Percentiles rank a stretch among this genome's conserved stretches.
Evolutionary conservation across 1,284 basidiomycete genomes (phyloP).

Genomic region (Ustilago trichophora): DNA sequence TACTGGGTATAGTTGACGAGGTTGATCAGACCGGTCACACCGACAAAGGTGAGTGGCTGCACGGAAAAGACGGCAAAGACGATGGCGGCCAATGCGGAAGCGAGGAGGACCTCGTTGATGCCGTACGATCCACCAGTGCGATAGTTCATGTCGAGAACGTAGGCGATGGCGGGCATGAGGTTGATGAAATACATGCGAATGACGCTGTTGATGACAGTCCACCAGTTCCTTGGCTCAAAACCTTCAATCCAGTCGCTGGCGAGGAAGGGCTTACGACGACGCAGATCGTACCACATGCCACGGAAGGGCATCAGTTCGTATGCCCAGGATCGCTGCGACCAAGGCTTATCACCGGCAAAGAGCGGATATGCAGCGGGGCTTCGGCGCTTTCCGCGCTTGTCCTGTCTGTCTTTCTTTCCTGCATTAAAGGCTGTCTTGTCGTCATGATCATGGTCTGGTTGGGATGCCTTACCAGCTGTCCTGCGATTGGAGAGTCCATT

Average conservation of each 20-base stretch:
- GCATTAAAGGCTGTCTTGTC: too few species aligned
- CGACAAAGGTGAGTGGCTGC: constrained; percentile 91
- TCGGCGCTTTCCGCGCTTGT: neutral
- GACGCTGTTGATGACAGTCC: constrained; percentile 49
- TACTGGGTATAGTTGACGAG: constrained; percentile 65
- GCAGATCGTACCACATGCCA: constrained; percentile 83
- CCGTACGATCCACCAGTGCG: constrained; percentile 85
- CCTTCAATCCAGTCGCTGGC: constrained; percentile 57
- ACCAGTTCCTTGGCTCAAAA: constrained; percentile 50
- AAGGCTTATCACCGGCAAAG: constrained; percentile 54
- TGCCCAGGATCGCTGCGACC: constrained; percentile 59
- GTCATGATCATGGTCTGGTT: neutral
- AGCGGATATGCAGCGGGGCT: constrained; percentile 26
- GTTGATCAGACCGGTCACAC: constrained; percentile 80
- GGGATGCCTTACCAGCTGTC: neutral
- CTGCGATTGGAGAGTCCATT: constrained; percentile 18
- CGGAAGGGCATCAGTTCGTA: constrained; percentile 70
- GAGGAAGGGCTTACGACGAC: constrained; percentile 78
- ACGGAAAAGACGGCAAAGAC: constrained; percentile 89
- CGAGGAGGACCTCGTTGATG: constrained; percentile 78
- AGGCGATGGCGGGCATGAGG: constrained; percentile 88
- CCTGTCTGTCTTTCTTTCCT: too few species aligned
- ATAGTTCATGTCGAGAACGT: constrained; percentile 90
- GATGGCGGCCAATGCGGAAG: constrained; percentile 78
- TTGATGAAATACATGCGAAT: constrained; percentile 65